Percentiles rank a stretch among this genome's conserved stretches.
phyloP scores from a whole-genome alignment of 257 asterid species.

The Solanum piurae region DNA sequence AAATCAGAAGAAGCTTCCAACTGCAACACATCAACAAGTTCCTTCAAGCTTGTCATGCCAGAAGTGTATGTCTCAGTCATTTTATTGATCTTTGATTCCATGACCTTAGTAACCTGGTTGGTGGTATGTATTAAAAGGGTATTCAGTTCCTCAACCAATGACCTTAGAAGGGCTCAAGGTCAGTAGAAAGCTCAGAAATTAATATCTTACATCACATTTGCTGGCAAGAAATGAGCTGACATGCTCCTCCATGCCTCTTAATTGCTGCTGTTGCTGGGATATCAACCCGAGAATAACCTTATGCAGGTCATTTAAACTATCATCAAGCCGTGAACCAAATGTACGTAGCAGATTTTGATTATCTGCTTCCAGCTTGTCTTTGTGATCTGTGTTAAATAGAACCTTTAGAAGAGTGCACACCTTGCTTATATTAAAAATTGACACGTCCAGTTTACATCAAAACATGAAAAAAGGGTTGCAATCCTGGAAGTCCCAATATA shows the following conservation, averaged over 20 bases:
- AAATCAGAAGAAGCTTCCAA: conserved; percentile 47
- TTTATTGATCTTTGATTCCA: conserved; percentile 53
- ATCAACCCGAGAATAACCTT: conserved; percentile 40
- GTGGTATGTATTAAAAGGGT: background rate
- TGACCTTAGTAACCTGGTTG: conserved; percentile 40
- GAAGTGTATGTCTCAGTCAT: conserved; percentile 38
- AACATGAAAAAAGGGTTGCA: background rate
- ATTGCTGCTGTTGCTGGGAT: conserved; percentile 58
- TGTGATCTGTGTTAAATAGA: conserved; percentile 37
- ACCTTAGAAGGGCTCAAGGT: background rate
- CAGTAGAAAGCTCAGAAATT: background rate
- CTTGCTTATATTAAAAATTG: background rate
- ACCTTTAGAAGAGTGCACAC: background rate
- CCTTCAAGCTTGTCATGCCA: conserved; percentile 35
- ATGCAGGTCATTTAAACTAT: conserved; percentile 57
- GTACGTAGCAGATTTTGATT: conserved; percentile 46
- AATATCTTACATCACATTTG: conserved; percentile 46
- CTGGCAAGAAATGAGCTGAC: conserved; percentile 40
- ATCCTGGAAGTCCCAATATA: background rate
- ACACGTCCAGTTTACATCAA: background rate
- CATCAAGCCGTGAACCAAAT: conserved; percentile 55
- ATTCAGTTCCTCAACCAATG: background rate
- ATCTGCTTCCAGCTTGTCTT: conserved; percentile 55
- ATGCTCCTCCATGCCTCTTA: conserved; percentile 40
- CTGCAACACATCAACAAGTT: conserved; percentile 33